These are phyloP conservation scores for Taphrina flavorubra DNA, from an alignment of 1,139 yeast species.

Conservation along the genomic window DNA sequence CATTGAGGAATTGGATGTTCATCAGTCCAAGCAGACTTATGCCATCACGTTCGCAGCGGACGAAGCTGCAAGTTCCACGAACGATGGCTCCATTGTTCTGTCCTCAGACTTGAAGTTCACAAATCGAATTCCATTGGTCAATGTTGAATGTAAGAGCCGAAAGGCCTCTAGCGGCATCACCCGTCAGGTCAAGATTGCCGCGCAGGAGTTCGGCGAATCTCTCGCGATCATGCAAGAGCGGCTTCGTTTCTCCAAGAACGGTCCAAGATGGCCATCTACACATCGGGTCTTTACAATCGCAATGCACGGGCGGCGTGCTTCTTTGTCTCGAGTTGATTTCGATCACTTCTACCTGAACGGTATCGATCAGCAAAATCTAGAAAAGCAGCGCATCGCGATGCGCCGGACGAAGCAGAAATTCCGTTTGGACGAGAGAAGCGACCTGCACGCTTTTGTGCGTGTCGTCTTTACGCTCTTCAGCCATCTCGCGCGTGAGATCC, in stretches of 20 bases:
- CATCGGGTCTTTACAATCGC: constrained; percentile 3
- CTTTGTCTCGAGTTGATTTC: neutral
- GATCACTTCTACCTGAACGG: neutral
- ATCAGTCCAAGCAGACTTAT: neutral
- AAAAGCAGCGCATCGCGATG: neutral
- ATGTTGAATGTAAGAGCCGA: constrained; percentile 1
- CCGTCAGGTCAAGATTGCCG: neutral
- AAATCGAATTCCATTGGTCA: constrained; percentile 1
- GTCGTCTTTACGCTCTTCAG: neutral
- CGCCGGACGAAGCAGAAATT: neutral
- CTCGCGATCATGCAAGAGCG: constrained; percentile 9
- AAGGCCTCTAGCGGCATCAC: neutral
- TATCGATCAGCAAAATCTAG: neutral
- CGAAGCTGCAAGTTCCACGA: neutral
- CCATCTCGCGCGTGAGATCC: neutral
- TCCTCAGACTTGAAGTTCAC: neutral
- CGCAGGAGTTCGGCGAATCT: neutral
- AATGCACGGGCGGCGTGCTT: neutral
- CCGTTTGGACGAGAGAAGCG: neutral
- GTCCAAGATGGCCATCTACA: neutral
- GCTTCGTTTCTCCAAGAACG: neutral
- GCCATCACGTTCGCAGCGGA: neutral
- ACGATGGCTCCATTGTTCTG: neutral
- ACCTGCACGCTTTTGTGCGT: neutral
- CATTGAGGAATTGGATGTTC: neutral